Evolutionary conservation across 805 yeast species (phyloP), one percentile per base, ranked within the genome.

Genomic region (Candida loeiensis): DNA sequence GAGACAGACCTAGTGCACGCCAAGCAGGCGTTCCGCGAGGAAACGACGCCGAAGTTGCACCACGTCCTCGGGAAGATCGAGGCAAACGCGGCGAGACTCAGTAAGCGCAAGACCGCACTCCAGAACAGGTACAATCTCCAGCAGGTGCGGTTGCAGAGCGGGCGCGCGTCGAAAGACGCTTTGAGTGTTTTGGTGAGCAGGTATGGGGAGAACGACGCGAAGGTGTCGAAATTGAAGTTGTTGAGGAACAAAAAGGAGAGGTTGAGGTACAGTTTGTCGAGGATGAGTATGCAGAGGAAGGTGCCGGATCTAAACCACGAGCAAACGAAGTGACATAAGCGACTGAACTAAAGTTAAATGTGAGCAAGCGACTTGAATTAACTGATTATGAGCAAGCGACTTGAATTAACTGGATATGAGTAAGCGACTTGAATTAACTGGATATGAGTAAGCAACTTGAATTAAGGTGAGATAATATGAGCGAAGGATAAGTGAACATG

Each of bases 1-100:
- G 78, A 74, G 45, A 55, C 58, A 40, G 78, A 75, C 39, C 51
- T 76, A 18, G 57, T 53, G 6, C 63, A 56, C 31, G 75, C 76
- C 14, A 66, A 66, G 36, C 55, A 54, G 27, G 51, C 58, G 9
- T 54, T 74, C 33, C 57, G 59, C 33, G 46, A 50, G 9, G 68
- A 67, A 21, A 54, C 71, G 3, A 64, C 63, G 26, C 80, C 80
- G 1, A 68, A 73, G 41, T 55, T 76, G 11, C 41, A 53, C 4
- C 48, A 47, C 5, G 53, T 71, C 4, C 44, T 63, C 18, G 56
- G 48, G 7, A 50, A 52, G 9, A 51, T 73, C 7, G 64, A 61
- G 25, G 43, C 46, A 3, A 69, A 69, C 24, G 30, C 73, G 33
- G 47, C 45, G 4, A 60, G 58, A 37, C 45, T 70, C 36, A 59